Conservation (phyloP, 805 yeast species). For the Yarrowia sp. region DNA sequence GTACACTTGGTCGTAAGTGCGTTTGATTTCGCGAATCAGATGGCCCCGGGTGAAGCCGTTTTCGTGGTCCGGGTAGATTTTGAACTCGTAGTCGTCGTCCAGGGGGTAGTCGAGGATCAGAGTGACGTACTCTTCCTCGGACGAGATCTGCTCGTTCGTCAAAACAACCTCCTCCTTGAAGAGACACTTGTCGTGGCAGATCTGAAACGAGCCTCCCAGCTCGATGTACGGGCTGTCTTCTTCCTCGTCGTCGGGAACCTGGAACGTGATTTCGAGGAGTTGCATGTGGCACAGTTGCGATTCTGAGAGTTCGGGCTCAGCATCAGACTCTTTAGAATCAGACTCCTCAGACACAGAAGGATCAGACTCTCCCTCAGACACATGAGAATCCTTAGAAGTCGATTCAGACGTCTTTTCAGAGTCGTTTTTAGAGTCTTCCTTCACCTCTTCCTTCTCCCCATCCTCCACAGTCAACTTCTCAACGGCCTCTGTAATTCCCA, state of each 20-base stretch:
- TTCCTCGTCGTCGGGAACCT: background rate
- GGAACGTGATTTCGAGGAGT: background rate
- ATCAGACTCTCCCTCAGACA: no score
- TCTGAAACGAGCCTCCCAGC: background rate
- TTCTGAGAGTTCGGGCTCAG: background rate
- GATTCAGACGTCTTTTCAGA: no score
- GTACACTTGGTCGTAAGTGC: background rate
- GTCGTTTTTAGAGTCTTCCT: no score
- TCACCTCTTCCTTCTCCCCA: no score
- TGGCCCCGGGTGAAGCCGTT: background rate
- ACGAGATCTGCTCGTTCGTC: background rate
- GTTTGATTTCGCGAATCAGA: background rate
- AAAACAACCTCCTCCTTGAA: background rate
- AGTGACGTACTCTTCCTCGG: background rate
- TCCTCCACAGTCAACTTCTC: no score
- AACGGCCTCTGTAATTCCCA: no score
- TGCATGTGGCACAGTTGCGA: background rate
- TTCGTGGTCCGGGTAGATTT: background rate
- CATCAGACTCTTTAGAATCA: no score
- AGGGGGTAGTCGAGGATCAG: background rate
- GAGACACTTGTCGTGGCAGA: background rate
- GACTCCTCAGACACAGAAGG: no score
- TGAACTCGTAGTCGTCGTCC: background rate
- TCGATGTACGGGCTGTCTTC: background rate
- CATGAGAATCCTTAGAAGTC: no score